Base-by-base conservation (phyloP, 345 rosid genomes). In the Clarkia xantiana region DNA sequence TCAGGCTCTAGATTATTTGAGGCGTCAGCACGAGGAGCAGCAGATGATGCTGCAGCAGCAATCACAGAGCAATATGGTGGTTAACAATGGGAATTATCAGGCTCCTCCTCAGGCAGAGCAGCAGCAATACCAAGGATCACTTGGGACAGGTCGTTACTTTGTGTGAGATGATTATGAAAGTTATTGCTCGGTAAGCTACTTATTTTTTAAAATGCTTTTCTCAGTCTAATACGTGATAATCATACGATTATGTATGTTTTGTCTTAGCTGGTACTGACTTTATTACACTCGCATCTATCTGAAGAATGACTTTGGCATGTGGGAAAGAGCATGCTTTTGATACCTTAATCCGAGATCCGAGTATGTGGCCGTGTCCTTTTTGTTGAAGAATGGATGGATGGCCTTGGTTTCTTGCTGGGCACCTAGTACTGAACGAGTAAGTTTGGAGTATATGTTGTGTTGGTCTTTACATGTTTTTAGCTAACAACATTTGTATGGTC, bases 161-260 rank as follows among this genome's bases (percentile, higher is more conserved):
- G 96, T 84, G 96, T 91, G 98, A 91, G 62, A 55, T 64, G 59
- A 60, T 64, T 62, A 58, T 71, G 69, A 51, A 50, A 65, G 58
- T 64, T 62, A 73, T 64, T 66, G 59, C 22, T 64, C 36, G 80
- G 82, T 79, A 73, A 59, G 74, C 14, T 40, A 22, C 16, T 22
- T 22, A 22, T 5, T 29, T 12, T 25, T 54, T 29, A 18, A 40
- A 25, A 38, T 40, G 48, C 45, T 61, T 54, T 20, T 52, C 63
- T 44, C 52, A 56, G 36, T 57, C 53, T 14, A 41, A 20, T 14
- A 9, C 20, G 47, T 13, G 13, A 14, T 2, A 14, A 10, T 15
- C 38, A 51, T 7, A 2, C n/a, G 4, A 15, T 18, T 18, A 22
- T 44, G 42, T 46, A 10, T 18, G 25, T 45, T 55, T 50, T 42